Evolutionary conservation across 169 alveolate species (phyloP).

Genomic region (Amoebophrya sp.): DNA sequence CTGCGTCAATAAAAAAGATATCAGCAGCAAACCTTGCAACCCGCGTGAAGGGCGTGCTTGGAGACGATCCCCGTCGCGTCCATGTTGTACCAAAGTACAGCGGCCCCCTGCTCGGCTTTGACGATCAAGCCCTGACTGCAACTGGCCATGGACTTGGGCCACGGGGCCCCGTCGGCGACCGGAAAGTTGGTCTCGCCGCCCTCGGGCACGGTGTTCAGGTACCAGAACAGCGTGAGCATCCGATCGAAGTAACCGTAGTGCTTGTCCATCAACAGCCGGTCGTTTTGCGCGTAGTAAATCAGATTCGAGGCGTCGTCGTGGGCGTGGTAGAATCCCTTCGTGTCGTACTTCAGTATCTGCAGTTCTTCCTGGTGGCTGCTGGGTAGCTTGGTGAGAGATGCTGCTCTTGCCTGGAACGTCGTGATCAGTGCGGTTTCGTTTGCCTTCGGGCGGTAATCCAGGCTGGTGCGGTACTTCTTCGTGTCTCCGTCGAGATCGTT

Average conservation of each 20-base stretch:
- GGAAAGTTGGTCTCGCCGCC: conserved; percentile 19
- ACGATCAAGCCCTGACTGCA: not conserved
- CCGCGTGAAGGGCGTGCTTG: not conserved
- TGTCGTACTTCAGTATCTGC: not conserved
- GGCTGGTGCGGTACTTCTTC: conserved; percentile 2
- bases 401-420: not conserved
- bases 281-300: not conserved
- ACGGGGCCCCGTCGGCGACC: not conserved
- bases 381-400: not conserved
- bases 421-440: not conserved
- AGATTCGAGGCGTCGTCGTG: not conserved
- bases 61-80: not conserved
- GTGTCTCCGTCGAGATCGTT: not conserved
- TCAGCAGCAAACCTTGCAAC: too few species aligned
- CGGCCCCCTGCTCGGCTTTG: not conserved
- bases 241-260: not conserved
- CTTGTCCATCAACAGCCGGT: not conserved
- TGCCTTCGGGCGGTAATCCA: not conserved
- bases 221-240: not conserved
- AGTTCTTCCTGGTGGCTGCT: not conserved
- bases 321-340: not conserved
- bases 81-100: not conserved
- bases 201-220: not conserved
- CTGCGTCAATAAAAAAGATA: too few species aligned
- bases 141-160: not conserved